These are phyloP conservation scores for Plasmodium gaboni DNA, from an alignment of 169 alveolate species.

Conservation along the genomic window DNA sequence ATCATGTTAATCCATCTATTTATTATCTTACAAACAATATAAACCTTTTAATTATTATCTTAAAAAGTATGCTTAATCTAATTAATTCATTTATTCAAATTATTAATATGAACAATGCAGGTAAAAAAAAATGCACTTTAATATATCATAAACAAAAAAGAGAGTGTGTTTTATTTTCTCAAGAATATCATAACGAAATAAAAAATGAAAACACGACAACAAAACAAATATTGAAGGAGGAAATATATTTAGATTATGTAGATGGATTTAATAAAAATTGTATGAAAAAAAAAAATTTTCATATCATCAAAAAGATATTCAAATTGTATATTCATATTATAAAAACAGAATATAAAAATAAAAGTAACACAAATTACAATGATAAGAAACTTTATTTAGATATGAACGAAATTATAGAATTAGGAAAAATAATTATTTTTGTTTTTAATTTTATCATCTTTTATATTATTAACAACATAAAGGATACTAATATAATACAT, in stretches of 20 bases:
- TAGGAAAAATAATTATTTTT: conserved; percentile 14
- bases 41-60: not conserved
- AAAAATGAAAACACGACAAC: conserved; percentile 20
- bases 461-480: conserved; percentile 15
- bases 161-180: conserved; percentile 22
- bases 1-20: too few species aligned
- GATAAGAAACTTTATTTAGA: too few species aligned
- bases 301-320: conserved; percentile 20
- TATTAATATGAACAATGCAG: conserved; percentile 15
- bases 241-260: conserved; percentile 5
- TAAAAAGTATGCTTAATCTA: conserved; percentile 25
- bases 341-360: not conserved
- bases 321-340: conserved; percentile 17
- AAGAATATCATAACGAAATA: conserved; percentile 38
- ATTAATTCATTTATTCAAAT: conserved; percentile 17
- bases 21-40: conserved; percentile 3
- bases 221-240: conserved; percentile 3
- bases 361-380: not conserved
- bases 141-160: conserved; percentile 2
- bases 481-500: not conserved
- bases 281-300: conserved; percentile 39
- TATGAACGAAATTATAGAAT: conserved; percentile 1
- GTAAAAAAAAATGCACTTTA: conserved; percentile 27
- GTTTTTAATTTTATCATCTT: conserved; percentile 34
- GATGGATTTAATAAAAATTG: conserved; percentile 4